Evolutionary conservation across 371 early-diverging fungal genomes (phyloP), one percentile per base, ranked within the genome.

Genomic region (Rhizopus delemar): DNA sequence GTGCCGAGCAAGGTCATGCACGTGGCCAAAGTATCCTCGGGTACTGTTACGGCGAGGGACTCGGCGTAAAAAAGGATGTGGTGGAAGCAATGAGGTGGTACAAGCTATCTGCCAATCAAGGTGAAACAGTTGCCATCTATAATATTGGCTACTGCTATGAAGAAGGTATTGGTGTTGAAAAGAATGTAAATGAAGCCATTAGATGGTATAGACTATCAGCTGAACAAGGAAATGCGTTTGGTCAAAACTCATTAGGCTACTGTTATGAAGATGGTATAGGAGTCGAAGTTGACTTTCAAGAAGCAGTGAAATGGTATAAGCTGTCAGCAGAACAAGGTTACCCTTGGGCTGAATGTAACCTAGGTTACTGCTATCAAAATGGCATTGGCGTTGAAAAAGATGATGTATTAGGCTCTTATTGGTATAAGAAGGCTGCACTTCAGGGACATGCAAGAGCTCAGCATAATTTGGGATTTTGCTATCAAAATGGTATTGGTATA

Each of bases 381-480:
- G 96, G 94, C 16, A 86, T 92, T 46, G 95, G 95, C n/a, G 70
- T 84, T 0, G 60, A 66, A 3, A 81, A 80, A 58, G 79, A 91
- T 70, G 74, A 83, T 45, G 62, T 57, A 9, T 58, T 77, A 49
- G 92, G 89, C 8, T 81, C 86, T 29, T 75, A 85, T 53, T 95
- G 92, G 90, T 96, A 92, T 74, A 80, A 71, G 13, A 74, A 78
- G 53, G 90, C 93, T 1, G 91, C 93, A 0, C 65, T 81, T 4
- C 90, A 91, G 67, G 91, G 92, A 12, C 90, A 92, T 63, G 82
- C 89, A n/a, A 67, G 89, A 48, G 92, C 93, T 38, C 89, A 92
- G 71, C 89, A 93, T 73, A 93, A 92, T 67, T 75, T 93, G 6
- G 94, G 92, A 1, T 89, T 91, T 69, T 91, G 90, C 59, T 92